These are phyloP conservation scores for Moesziomyces sp. DNA, from an alignment of 1,284 basidiomycete genomes.

Conservation along the genomic window DNA sequence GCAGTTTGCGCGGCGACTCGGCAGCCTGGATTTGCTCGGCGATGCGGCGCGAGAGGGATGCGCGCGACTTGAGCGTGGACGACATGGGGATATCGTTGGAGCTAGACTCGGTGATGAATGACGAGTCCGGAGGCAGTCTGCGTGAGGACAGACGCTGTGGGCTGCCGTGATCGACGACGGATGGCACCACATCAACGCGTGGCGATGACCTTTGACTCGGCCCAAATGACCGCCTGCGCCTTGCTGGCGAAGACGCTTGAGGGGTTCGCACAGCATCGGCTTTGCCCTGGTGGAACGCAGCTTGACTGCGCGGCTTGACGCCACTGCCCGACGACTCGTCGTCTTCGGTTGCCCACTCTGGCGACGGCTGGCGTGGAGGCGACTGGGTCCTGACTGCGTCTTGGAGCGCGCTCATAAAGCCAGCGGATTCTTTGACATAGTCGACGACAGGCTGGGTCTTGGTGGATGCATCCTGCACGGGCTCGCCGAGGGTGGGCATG, in stretches of 20 bases:
- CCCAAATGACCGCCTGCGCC: conserved; percentile 5
- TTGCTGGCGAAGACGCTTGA: conserved; percentile 17
- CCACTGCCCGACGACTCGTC: conserved; percentile 22
- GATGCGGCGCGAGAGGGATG: conserved; percentile 30
- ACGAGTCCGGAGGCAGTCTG: conserved; percentile 35
- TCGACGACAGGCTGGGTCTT: conserved; percentile 27
- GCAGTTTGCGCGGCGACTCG: conserved; percentile 54
- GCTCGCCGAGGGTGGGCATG: conserved; percentile 27
- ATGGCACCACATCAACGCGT: conserved; percentile 21
- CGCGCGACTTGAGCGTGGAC: conserved; percentile 42
- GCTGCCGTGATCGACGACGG: conserved; percentile 28
- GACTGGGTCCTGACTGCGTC: conserved; percentile 22
- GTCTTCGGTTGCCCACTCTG: conserved; percentile 45
- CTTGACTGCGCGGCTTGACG: not conserved
- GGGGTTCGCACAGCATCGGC: conserved; percentile 2
- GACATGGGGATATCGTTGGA: conserved; percentile 43
- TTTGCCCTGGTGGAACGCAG: conserved; percentile 32
- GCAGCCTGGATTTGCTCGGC: conserved; percentile 19
- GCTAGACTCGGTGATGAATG: conserved; percentile 31
- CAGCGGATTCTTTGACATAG: conserved; percentile 40
- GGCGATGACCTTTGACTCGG: not conserved
- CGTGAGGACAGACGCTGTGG: conserved; percentile 33
- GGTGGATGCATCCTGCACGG: not conserved
- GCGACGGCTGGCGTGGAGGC: conserved; percentile 12
- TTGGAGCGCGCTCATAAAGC: conserved; percentile 42